Conservation (phyloP, 441 rosid genomes). For the Populus hybrid region DNA sequence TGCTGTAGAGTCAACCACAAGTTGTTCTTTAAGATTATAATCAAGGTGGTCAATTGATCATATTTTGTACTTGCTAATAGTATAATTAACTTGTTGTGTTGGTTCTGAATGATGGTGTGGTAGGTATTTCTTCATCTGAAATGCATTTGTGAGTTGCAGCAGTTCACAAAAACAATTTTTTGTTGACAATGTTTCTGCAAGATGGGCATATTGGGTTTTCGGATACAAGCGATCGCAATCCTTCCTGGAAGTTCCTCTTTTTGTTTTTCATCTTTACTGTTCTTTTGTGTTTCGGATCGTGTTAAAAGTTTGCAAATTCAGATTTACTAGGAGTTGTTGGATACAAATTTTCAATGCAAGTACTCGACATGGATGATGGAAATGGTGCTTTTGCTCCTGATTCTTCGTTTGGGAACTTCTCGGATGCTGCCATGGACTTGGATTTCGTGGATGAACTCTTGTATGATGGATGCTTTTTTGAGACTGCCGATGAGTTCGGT, state of each 20-base stretch:
- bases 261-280: constrained; percentile 57
- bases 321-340: background rate
- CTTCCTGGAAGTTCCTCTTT: constrained; percentile 71
- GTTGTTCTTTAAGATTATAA: no score
- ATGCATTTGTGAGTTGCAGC: constrained; percentile 61
- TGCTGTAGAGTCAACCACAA: no score
- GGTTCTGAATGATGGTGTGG: constrained; percentile 27
- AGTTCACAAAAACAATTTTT: constrained; percentile 49
- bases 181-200: constrained; percentile 65
- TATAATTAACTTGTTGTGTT: background rate
- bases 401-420: constrained; percentile 39
- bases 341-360: no score
- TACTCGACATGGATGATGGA: no score
- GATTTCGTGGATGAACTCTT: constrained; percentile 89
- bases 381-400: constrained; percentile 17
- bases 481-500: constrained; percentile 49
- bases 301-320: constrained; percentile 16
- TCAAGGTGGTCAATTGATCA: no score
- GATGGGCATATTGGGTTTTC: constrained; percentile 53
- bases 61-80: no score
- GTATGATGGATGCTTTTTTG: constrained; percentile 81
- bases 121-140: constrained; percentile 49
- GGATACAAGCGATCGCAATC: constrained; percentile 47
- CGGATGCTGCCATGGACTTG: constrained; percentile 70
- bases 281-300: constrained; percentile 59